Percentiles rank a stretch among this genome's conserved stretches.
phyloP scores from a whole-genome alignment of 225 moss, liverwort and hornwort genomes.

The Sphagnum tenellum region DNA sequence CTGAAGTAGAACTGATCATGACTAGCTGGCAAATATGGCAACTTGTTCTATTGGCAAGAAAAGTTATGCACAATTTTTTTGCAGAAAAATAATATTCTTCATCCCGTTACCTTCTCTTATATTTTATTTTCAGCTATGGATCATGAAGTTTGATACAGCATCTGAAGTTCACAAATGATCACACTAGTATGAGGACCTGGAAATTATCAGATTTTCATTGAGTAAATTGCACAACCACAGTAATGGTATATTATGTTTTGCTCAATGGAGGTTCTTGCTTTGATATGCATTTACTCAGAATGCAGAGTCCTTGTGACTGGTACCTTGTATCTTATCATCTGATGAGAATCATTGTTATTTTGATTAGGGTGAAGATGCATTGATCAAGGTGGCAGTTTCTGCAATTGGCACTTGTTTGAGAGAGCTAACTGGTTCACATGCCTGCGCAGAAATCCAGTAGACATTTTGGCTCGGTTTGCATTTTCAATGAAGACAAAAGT shows the following conservation, averaged over 20 bases:
- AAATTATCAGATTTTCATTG: not conserved
- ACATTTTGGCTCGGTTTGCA: not conserved
- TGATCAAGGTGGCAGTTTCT: constrained; percentile 77
- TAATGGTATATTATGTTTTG: not conserved
- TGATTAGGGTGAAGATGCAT: constrained; percentile 89
- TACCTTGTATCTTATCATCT: not conserved
- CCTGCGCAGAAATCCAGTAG: constrained; percentile 77
- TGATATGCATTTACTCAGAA: too few relatives aligned
- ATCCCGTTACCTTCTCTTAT: too few relatives aligned
- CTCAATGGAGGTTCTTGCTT: too few relatives aligned
- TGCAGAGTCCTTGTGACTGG: too few relatives aligned
- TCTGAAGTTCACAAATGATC: not conserved
- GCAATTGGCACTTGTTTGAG: constrained; percentile 88
- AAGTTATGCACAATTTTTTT: constrained; percentile 22
- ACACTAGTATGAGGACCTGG: not conserved
- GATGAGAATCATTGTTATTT: not conserved
- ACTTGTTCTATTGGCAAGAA: constrained; percentile 92
- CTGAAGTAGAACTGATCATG: constrained; percentile 84
- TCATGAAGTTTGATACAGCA: not conserved
- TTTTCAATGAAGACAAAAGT: too few relatives aligned
- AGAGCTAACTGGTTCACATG: constrained; percentile 79
- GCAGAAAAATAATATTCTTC: too few relatives aligned
- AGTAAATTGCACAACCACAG: not conserved
- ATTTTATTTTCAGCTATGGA: not conserved
- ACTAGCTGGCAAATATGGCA: constrained; percentile 89